Evolutionary conservation across 129 eudicot species (phyloP), one percentile per base, ranked within the genome.

Genomic region (Arctium minus): DNA sequence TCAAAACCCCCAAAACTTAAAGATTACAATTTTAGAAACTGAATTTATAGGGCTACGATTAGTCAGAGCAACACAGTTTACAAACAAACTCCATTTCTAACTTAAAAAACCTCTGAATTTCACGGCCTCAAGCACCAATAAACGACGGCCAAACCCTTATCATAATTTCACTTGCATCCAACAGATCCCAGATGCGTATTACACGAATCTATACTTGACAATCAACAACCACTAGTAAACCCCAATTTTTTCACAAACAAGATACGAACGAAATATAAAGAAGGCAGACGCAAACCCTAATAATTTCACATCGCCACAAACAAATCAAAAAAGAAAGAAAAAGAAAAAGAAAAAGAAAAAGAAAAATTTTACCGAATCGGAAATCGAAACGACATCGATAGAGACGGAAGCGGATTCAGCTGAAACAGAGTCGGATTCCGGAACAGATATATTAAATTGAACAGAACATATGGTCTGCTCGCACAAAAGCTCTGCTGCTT

Each of bases 401-500:
- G 80, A 74, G 4, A 83, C 79, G 64, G 88, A 48, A 37, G 88
- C 69, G 72, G 75, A 40, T 72, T 76, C 81, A 46, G 77, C 31
- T 33, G 74, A 39, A 40, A 72, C 80, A 60, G 70, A 85, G 82
- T 83, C 86, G 78, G 76, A 82, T 36, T 77, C 80, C 33, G 87
- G 73, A 18, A 83, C 82, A 70, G 87, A 60, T 3, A 79, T 80
- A 78, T 46, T 76, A 72, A 82, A 87, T 85, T 92, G 87, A 76
- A 89, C 85, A 53, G 92, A 81, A 56, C 84, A 81, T 35, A 89
- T 77, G 78, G 53, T 88, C 78, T 86, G 88, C 6, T 85, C 89
- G 53, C 88, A 85, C 74, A 90, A 31, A 79, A 89, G 48, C 15
- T 88, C 93, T n/a, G 92, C 90, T 17, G 95, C 90, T 86, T 87